A percentile compares a stretch with the other conserved stretches of the same genome.
phyloP scores from a whole-genome alignment of 495 filamentous ascomycete genomes.

The Hypoxylon fragiforme region DNA sequence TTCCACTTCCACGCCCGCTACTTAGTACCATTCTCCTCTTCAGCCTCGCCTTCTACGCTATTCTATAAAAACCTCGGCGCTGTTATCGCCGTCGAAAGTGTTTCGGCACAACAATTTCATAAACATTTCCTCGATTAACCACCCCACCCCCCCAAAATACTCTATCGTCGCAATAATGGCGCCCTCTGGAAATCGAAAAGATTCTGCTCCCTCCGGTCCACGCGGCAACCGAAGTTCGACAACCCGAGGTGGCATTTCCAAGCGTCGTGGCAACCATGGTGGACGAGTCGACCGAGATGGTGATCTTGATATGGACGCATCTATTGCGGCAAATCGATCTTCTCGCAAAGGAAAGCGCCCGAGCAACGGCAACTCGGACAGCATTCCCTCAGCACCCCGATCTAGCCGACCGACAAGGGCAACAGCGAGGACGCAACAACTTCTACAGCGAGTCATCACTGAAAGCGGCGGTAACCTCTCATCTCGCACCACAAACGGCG shows the following conservation, averaged over 20 bases:
- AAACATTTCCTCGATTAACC: not conserved
- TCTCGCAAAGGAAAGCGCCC: conserved; percentile 29
- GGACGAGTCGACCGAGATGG: conserved; percentile 74
- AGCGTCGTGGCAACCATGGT: conserved; percentile 55
- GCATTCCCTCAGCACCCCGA: conserved; percentile 29
- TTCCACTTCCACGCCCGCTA: not conserved
- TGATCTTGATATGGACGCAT: conserved; percentile 76
- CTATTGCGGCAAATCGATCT: conserved; percentile 42
- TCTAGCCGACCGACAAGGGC: conserved; percentile 31
- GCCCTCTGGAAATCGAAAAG: conserved; percentile 37
- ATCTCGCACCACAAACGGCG: conserved; percentile 21
- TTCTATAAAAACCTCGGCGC: not conserved
- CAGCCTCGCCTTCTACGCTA: not conserved
- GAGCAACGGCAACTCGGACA: conserved; percentile 2
- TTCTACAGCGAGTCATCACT: conserved; percentile 41
- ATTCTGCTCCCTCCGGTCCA: conserved; percentile 38
- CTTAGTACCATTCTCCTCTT: not conserved
- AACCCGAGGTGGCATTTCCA: conserved; percentile 69
- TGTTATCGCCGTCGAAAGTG: not conserved
- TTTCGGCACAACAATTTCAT: not conserved
- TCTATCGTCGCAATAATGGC: conserved; percentile 40
- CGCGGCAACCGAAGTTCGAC: conserved; percentile 31
- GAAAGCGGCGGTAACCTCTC: conserved; percentile 29
- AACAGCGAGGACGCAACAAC: conserved; percentile 37
- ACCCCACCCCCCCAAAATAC: not conserved